Conservation (phyloP, 495 filamentous ascomycete species). For the Usnea hakonensis region DNA sequence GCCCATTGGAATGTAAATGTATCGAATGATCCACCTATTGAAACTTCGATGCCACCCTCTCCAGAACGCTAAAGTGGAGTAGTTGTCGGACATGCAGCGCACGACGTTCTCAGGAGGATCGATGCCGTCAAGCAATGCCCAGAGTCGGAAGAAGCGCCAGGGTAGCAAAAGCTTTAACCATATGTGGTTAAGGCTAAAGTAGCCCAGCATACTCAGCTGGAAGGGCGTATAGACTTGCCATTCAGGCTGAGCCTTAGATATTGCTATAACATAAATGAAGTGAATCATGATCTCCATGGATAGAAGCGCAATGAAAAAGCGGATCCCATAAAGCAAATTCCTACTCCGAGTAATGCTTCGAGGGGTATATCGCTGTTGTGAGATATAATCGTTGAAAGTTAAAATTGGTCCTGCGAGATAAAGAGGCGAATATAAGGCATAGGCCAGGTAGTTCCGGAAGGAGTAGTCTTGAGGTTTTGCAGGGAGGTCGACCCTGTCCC, state of each 20-base stretch:
- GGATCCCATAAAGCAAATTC: conserved; percentile 70
- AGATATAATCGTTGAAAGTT: conserved; percentile 97
- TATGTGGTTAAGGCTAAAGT: conserved; percentile 94
- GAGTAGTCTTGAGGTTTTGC: conserved; percentile 62
- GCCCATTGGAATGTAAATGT: conserved; percentile 89
- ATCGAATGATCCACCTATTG: conserved; percentile 89
- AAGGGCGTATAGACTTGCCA: conserved; percentile 82
- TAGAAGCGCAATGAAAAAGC: conserved; percentile 75
- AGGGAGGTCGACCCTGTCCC: conserved; percentile 73
- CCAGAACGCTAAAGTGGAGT: conserved; percentile 89
- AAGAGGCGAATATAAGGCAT: conserved; percentile 82
- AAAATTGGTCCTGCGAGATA: conserved; percentile 90
- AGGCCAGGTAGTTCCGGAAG: conserved; percentile 79
- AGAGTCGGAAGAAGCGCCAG: conserved; percentile 96
- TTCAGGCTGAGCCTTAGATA: conserved; percentile 67
- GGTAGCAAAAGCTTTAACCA: conserved; percentile 97
- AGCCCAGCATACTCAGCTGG: conserved; percentile 85
- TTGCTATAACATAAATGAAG: conserved; percentile 88
- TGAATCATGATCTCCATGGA: conserved; percentile 91
- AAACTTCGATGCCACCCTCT: conserved; percentile 89
- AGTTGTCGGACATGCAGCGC: conserved; percentile 93
- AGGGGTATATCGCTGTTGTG: conserved; percentile 67
- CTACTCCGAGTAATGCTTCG: conserved; percentile 57
- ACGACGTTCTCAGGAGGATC: conserved; percentile 98
- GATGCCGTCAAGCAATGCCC: conserved; percentile 80